phyloP scores from a whole-genome alignment of 805 yeast species.

The Candida gorgasii region DNA sequence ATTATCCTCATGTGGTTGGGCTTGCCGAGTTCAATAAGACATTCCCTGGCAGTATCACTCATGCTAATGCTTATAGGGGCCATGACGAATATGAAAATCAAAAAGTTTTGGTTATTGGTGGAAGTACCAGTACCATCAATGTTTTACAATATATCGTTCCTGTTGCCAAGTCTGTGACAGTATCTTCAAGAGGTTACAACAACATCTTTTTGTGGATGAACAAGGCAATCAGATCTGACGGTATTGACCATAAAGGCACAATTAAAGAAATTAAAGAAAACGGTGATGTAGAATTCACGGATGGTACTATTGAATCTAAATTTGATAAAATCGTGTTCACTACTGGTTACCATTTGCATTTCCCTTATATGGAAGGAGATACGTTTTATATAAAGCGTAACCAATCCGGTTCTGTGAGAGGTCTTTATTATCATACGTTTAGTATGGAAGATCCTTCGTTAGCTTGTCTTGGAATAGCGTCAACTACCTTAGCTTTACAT shows the following conservation, averaged over 20 bases:
- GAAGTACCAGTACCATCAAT: constrained; percentile 44
- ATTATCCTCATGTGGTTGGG: constrained; percentile 57
- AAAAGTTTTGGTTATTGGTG: constrained; percentile 46
- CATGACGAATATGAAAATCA: constrained; percentile 45
- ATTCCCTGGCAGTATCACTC: constrained; percentile 51
- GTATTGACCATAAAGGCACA: constrained; percentile 30
- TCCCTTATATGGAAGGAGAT: constrained; percentile 38
- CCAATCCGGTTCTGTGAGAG: constrained; percentile 31
- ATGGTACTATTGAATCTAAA: constrained; percentile 24
- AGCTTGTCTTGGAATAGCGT: constrained; percentile 40
- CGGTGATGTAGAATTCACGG: constrained; percentile 27
- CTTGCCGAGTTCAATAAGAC: constrained; percentile 45
- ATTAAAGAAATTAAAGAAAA: constrained; percentile 23
- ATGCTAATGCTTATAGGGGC: constrained; percentile 56
- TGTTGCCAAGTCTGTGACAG: constrained; percentile 25
- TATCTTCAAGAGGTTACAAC: constrained; percentile 30
- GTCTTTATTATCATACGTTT: constrained; percentile 40
- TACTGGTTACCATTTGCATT: constrained; percentile 52
- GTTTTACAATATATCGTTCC: constrained; percentile 42
- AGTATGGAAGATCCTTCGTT: constrained; percentile 44
- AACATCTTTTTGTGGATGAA: constrained; percentile 35
- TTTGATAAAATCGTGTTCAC: constrained; percentile 47
- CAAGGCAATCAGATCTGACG: constrained; percentile 37
- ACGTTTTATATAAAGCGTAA: constrained; percentile 15
- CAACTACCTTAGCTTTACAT: constrained; percentile 48